Evolutionary conservation across 169 alveolate genomes (phyloP), one percentile per base, ranked within the genome.

Genomic region (Plasmodium billcollinsi): DNA sequence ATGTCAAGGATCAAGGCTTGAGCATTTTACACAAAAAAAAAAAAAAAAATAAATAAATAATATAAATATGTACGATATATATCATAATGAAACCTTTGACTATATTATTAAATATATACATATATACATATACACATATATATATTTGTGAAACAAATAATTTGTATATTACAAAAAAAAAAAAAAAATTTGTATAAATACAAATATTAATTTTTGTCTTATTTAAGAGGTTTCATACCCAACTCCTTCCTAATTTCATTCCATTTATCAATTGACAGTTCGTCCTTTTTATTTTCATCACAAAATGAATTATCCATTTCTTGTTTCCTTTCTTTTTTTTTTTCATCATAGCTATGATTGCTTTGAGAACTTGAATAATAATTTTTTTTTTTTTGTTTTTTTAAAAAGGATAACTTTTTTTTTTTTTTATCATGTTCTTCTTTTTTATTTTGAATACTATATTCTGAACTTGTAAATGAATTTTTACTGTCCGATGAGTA

Each of bases 141-240:
- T 61, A 18, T 61, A 14, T 61, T 18, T 61, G 24, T 9, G 24
- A 15, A 61, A 33, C 45, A 33, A 33, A 33, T 33, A 33, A 33
- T 33, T 33, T 33, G 45, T 33, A 5, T 2, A 4, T 33, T 33
- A 33, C 39, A 45, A 18, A 3, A 14, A 24, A n/a, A 15, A 47
- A 21, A 70, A 45, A 70, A 70, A 45, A 70, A 70, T 47, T 49
- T 61, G 24, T 61, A 20, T 24, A 15, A 2, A 47, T 24, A 24
- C 12, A 61, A 0, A 15, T 56, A 24, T 7, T 15, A 47, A 14
- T 70, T 70, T 45, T 15, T 15, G 24, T 4, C 26, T 47, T 49
- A 59, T 80, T 93, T 92, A 62, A 95, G 95, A 14, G 97, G 97
- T 72, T 95, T 95, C 88, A 95, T 71, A 11, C 97, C 97, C 67